Evolutionary conservation across 129 eudicot species (phyloP).

Genomic region (Centaurea solstitialis): DNA sequence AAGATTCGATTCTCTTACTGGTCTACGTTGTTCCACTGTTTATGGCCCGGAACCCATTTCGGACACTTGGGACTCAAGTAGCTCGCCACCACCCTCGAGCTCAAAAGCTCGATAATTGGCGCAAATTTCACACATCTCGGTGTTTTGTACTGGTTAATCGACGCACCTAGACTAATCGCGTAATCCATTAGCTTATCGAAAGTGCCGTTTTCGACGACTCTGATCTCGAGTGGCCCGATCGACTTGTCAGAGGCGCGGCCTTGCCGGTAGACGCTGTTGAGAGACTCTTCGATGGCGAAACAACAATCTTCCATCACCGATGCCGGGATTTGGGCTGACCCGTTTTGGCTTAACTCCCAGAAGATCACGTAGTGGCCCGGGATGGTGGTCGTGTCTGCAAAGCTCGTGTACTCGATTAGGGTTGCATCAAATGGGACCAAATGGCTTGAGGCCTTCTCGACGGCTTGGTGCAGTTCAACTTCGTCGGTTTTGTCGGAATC

Average conservation of each 20-base stretch:
- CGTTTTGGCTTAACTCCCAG: constrained; percentile 62
- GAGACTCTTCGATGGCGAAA: constrained; percentile 61
- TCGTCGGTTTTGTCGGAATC: constrained; percentile 82
- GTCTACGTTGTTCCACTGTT: constrained; percentile 51
- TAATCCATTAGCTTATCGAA: constrained; percentile 93
- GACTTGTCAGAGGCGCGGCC: constrained; percentile 71
- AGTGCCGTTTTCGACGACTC: constrained; percentile 68
- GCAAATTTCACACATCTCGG: constrained; percentile 80
- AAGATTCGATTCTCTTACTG: not conserved
- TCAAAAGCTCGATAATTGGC: constrained; percentile 72
- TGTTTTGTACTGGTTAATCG: constrained; percentile 82
- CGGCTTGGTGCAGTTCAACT: constrained; percentile 74
- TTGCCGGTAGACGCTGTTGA: constrained; percentile 74
- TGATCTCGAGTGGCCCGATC: constrained; percentile 85
- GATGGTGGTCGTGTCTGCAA: constrained; percentile 62
- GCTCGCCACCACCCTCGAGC: constrained; percentile 55
- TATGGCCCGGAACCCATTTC: constrained; percentile 72
- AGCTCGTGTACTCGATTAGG: constrained; percentile 72
- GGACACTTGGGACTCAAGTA: constrained; percentile 88
- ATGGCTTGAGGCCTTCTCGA: constrained; percentile 56
- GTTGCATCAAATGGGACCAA: constrained; percentile 58
- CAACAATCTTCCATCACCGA: constrained; percentile 68
- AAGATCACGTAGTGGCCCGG: constrained; percentile 84
- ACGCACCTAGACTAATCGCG: constrained; percentile 74
- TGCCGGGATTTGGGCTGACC: constrained; percentile 56